These are phyloP conservation scores for Nothopassalora personata DNA, from an alignment of 2,329 filamentous ascomycete genomes.

Conservation along the genomic window DNA sequence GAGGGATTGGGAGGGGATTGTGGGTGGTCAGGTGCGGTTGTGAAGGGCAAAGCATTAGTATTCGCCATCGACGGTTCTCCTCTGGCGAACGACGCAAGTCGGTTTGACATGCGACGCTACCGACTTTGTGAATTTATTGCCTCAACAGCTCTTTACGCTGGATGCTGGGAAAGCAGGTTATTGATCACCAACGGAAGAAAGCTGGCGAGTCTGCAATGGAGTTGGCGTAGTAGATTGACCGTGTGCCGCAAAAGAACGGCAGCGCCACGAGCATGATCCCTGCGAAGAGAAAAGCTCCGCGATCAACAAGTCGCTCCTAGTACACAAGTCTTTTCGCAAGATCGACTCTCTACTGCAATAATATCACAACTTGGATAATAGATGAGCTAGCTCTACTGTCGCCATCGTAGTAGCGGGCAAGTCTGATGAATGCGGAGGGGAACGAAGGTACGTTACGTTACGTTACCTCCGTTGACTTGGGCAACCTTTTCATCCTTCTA, in stretches of 20 bases:
- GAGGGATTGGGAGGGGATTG: constrained; percentile 47
- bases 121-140: neutral
- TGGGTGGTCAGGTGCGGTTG: constrained; percentile 15
- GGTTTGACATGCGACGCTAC: neutral
- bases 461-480: too few species aligned
- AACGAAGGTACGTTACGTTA: too few species aligned
- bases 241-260: neutral
- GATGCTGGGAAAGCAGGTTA: neutral
- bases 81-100: too few species aligned
- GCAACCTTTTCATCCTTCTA: too few species aligned
- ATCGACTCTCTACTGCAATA: neutral
- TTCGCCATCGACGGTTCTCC: too few species aligned
- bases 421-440: too few species aligned
- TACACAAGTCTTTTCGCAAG: neutral
- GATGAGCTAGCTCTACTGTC: too few species aligned
- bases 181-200: neutral
- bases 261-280: neutral
- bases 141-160: neutral
- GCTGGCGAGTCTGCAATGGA: neutral
- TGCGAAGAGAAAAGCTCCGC: neutral
- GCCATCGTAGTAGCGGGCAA: too few species aligned
- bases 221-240: neutral
- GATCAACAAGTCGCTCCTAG: neutral
- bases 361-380: neutral
- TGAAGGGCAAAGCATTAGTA: constrained; percentile 1